Evolutionary conservation across 805 yeast genomes (phyloP).

Genomic region (Cyberlindnera mycetangii): DNA sequence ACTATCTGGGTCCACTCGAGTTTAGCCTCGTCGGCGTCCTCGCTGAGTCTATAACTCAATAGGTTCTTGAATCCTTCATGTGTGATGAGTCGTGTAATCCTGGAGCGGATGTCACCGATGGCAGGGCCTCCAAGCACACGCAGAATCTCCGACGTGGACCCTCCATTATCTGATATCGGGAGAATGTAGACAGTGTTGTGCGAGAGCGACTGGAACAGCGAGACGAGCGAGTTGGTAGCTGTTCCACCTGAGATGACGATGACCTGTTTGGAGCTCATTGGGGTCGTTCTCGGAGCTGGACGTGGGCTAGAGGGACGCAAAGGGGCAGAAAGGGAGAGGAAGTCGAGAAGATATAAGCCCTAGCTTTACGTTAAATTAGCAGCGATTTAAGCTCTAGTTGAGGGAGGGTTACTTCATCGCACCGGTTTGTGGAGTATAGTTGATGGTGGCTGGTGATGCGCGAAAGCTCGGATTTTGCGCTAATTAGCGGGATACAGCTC

Average conservation of each 20-base stretch:
- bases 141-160: slow-evolving; percentile 86
- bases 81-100: slow-evolving; percentile 73
- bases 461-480: no score
- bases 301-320: no score
- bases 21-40: slow-evolving; percentile 50
- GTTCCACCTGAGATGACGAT: slow-evolving; percentile 68
- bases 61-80: slow-evolving; percentile 38
- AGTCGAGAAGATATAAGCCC: no score
- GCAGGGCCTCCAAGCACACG: slow-evolving; percentile 93
- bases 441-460: no score
- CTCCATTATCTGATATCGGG: slow-evolving; percentile 92
- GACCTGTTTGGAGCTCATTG: not conserved
- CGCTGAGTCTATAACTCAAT: slow-evolving; percentile 49
- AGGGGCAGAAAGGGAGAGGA: no score
- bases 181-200: slow-evolving; percentile 57
- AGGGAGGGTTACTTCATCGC: no score
- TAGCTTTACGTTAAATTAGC: no score
- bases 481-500: no score
- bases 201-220: slow-evolving; percentile 47
- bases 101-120: slow-evolving; percentile 84
- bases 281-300: no score
- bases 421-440: no score
- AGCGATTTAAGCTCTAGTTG: no score
- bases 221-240: slow-evolving; percentile 78
- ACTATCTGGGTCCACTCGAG: slow-evolving; percentile 74